These are phyloP conservation scores for Litchi chinensis DNA, from an alignment of 345 rosid genomes.

Conservation along the genomic window DNA sequence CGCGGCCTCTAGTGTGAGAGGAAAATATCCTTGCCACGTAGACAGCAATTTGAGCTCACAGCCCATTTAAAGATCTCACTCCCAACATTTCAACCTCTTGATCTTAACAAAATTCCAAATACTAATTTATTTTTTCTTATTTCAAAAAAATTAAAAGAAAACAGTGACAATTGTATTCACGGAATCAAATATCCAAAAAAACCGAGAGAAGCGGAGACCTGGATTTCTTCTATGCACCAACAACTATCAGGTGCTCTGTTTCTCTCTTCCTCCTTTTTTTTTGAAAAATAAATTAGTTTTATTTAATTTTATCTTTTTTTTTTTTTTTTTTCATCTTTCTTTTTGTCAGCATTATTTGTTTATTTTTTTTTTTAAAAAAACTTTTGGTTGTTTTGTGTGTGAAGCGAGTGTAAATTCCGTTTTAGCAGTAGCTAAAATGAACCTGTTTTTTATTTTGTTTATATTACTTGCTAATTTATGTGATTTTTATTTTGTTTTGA, in stretches of 20 bases:
- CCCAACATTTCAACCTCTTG: constrained; percentile 25
- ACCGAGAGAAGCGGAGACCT: background rate
- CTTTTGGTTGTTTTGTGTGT: background rate
- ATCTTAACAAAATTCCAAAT: constrained; percentile 19
- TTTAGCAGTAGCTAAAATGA: background rate
- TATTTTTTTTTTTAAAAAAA: too few relatives aligned
- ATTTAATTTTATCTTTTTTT: background rate
- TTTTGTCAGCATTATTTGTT: background rate
- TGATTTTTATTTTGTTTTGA: background rate
- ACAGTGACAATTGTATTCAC: background rate
- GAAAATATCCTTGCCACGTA: constrained; percentile 77
- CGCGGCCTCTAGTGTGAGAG: constrained; percentile 41
- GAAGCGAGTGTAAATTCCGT: background rate
- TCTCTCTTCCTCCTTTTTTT: background rate
- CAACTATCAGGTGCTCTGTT: constrained; percentile 15
- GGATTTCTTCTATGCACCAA: background rate
- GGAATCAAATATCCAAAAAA: background rate
- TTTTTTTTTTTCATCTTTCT: background rate
- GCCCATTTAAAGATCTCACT: constrained; percentile 49
- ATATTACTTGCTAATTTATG: background rate
- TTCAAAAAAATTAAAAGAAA: background rate
- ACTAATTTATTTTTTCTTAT: background rate
- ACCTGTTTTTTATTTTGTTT: background rate
- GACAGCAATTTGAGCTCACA: constrained; percentile 30
- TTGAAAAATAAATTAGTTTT: too few relatives aligned